Base-by-base conservation (phyloP, 257 asterid genomes). In the Solanum okadae region DNA sequence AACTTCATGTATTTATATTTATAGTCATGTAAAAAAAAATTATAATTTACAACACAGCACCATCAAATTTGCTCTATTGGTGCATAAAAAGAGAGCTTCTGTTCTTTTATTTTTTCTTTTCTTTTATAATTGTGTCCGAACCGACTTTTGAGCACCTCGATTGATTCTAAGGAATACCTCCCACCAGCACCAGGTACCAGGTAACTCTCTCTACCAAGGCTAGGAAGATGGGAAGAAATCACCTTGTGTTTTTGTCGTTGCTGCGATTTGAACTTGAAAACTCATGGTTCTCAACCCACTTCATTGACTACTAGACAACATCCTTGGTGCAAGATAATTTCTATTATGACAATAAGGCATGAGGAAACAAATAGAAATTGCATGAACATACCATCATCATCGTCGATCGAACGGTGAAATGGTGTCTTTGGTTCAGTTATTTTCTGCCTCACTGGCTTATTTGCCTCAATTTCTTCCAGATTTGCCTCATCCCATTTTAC, bases 361-460 rank as follows among this genome's bases (percentile, higher is more conserved):
- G 76, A 68, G 77, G 38, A 79, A 63, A 88, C 49, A 46, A 70
- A 86, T 40, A 11, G 29, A 29, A 59, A 90, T 9, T 27, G 5
- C 42, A 89, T 29, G 79, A 79, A 63, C 92, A 76, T 91, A 94
- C 98, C 98, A 79, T 93, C 95, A 22, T 79, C 85, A 29, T 93
- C 98, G 29, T 94, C 95, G 59, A 94, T 90, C 98, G 95, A 96
- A 88, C 93, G 95, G 91, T 97, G 99, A 90, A 92, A 97, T 68
- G 99, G 99, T 33, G 99, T 96, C 97, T 96, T 95, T 27, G 99
- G 99, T 91, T 96, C 99, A 27, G 98, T 96, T 89, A 96, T 96
- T 91, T 96, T 96, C 93, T 95, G 99, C 88, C 99, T 94, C 68
- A 90, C 98, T 44, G 99, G 99, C 87, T 96, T 95, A 89, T 95